phyloP scores from a whole-genome alignment of 495 filamentous ascomycete genomes.

The Cladorrhinum samala region DNA sequence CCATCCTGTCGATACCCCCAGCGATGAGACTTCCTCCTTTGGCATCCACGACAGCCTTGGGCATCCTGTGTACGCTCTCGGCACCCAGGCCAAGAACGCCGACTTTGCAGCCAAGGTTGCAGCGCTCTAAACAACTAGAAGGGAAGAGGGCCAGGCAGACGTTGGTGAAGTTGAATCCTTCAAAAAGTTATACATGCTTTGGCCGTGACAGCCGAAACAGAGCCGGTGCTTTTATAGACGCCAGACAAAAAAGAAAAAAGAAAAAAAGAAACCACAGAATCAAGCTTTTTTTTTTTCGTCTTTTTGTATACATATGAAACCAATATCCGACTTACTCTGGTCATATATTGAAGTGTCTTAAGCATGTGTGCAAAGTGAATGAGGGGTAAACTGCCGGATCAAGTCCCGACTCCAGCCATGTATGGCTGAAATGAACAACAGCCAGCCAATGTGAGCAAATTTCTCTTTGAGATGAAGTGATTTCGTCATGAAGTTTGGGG shows the following conservation, averaged over 20 bases:
- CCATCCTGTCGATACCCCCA: slow-evolving; percentile 31
- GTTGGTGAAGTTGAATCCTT: no score
- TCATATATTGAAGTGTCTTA: no score
- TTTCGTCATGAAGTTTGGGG: neutral
- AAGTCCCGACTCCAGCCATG: neutral
- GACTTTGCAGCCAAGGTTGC: slow-evolving; percentile 24
- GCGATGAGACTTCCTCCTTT: slow-evolving; percentile 28
- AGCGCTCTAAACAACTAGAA: neutral
- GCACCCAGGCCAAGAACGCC: slow-evolving; percentile 18
- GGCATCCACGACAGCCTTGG: slow-evolving; percentile 42
- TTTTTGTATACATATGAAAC: neutral
- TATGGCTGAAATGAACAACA: neutral
- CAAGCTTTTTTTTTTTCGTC: no score
- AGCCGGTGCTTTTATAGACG: neutral
- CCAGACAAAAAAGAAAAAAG: neutral
- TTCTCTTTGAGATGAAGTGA: neutral
- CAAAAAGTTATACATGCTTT: no score
- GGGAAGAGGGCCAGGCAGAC: neutral
- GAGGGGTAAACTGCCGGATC: neutral
- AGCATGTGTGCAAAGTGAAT: no score
- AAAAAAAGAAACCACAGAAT: no score
- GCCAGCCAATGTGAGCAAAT: neutral
- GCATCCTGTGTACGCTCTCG: slow-evolving; percentile 38
- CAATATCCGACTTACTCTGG: no score
- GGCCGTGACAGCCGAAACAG: neutral